Base-by-base conservation (phyloP, 2,329 filamentous ascomycete species). In the Incumbomyces lentus region DNA sequence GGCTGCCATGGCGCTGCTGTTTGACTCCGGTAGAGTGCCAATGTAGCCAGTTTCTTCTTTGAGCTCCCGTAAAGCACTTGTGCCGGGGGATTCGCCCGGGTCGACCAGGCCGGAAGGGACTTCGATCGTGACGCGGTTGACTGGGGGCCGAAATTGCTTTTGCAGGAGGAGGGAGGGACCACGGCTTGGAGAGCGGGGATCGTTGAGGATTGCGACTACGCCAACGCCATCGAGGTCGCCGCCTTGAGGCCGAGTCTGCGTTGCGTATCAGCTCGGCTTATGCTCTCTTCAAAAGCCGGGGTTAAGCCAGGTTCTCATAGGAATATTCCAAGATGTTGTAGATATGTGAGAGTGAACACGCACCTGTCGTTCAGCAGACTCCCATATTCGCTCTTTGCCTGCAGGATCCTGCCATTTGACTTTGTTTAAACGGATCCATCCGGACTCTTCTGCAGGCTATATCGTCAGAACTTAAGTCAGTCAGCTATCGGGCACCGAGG, bases 41-140 rank as follows among this genome's bases (percentile, higher is more conserved):
- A 79, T 69, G 57, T 79, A 80, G 16, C 78, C 78, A 1, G 77
- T 81, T 60, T 81, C 78, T 61, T 81, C 78, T 52, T 69, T 75
- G 35, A 81, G 62, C 60, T 81, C 78, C 14, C 78, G 66, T 10
- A 79, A 62, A 11, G 73, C 73, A 39, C 75, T 75, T 39, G 75
- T 68, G 55, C 72, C 69, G 2, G 75, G 71, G 1, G 69, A 70
- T 58, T 81, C 77, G 12, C 69, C 70, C 35, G 68, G 70, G 55
- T 81, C 77, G 29, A 81, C 72, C 18, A 81, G 64, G 0, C 77
- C 77, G 0, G 76, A 76, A 0, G 77, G 77, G 5, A 79, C 71
- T 57, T 81, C 77, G 41, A 81, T 75, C 41, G 73, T 74, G 31
- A 76, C 64, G 18, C 73, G 75, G 47, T 76, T 69, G 33, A 78